These are phyloP conservation scores for Isoetes engelmannii DNA, from an alignment of 83 land plant species.

Conservation along the genomic window DNA sequence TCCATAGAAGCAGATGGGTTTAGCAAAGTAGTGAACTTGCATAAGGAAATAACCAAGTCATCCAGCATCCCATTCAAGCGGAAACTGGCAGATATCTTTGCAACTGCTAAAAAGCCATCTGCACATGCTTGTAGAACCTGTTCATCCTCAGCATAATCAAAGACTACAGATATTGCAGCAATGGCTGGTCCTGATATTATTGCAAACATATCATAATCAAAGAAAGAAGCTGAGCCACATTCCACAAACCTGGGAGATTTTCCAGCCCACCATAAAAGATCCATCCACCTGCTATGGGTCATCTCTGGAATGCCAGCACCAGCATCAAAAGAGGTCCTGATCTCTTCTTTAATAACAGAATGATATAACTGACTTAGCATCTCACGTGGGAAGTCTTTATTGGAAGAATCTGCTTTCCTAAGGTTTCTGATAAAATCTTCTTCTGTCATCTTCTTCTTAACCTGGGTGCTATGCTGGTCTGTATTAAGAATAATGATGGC, in stretches of 20 bases:
- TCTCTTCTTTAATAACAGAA: conserved; percentile 4
- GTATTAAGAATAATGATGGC: conserved; percentile 9
- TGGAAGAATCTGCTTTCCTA: not conserved
- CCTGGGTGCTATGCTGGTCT: not conserved
- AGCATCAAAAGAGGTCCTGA: not conserved
- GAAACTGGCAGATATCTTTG: conserved; percentile 3
- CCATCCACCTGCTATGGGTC: conserved; percentile 9
- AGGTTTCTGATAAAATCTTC: conserved; percentile 11
- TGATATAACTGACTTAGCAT: conserved; percentile 9
- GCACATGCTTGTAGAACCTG: conserved; percentile 2
- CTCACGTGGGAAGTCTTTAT: conserved; percentile 1
- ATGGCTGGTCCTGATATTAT: conserved; percentile 1
- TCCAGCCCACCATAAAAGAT: conserved; percentile 1
- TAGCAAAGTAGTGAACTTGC: conserved; percentile 8
- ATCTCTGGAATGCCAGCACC: conserved; percentile 6
- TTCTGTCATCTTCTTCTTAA: conserved; percentile 5
- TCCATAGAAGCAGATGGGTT: conserved; percentile 9
- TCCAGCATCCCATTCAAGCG: conserved; percentile 1
- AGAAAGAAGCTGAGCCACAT: not conserved
- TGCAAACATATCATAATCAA: conserved; percentile 11
- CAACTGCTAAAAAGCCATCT: conserved; percentile 5
- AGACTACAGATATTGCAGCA: conserved; percentile 4
- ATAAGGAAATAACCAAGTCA: not conserved
- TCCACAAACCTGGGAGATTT: not conserved
- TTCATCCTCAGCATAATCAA: conserved; percentile 7